phyloP scores from a whole-genome alignment of 2,329 filamentous ascomycete genomes.

The Talaromyces pinophilus region DNA sequence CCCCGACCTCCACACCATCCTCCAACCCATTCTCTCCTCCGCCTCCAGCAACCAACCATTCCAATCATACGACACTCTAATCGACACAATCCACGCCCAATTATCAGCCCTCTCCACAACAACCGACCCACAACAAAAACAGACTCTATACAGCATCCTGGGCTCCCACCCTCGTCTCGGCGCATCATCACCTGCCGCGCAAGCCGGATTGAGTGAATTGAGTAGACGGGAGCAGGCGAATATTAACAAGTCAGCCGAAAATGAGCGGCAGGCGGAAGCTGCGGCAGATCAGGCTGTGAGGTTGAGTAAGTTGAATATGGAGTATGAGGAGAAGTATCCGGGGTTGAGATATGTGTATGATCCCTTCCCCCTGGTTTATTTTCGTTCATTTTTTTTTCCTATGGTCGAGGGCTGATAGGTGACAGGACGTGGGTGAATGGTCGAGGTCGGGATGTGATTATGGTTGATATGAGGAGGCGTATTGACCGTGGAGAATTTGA shows the following conservation, averaged over 20 bases:
- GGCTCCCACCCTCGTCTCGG: constrained; percentile 82
- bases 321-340: constrained; percentile 80
- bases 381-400: neutral
- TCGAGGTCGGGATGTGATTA: constrained; percentile 69
- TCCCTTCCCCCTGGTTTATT: neutral
- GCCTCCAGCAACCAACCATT: constrained; percentile 52
- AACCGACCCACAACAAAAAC: constrained; percentile 52
- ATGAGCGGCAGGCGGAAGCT: constrained; percentile 29
- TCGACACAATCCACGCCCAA: constrained; percentile 64
- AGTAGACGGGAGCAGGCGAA: constrained; percentile 81
- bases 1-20: constrained; percentile 69
- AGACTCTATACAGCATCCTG: constrained; percentile 69
- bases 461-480: constrained; percentile 76
- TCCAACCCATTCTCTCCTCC: constrained; percentile 64
- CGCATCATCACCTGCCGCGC: constrained; percentile 50
- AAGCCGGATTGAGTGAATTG: constrained; percentile 68
- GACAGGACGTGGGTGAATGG: constrained; percentile 81
- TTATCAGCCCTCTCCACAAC: constrained; percentile 62
- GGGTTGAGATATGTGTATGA: constrained; percentile 73
- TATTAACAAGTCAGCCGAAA: constrained; percentile 54
- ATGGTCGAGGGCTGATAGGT: neutral
- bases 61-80: constrained; percentile 67
- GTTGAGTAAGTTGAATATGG: constrained; percentile 66
- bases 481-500: constrained; percentile 68
- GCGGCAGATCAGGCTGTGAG: constrained; percentile 55